phyloP scores from a whole-genome alignment of 208 protist genomes.

The Entamoeba invadens region DNA sequence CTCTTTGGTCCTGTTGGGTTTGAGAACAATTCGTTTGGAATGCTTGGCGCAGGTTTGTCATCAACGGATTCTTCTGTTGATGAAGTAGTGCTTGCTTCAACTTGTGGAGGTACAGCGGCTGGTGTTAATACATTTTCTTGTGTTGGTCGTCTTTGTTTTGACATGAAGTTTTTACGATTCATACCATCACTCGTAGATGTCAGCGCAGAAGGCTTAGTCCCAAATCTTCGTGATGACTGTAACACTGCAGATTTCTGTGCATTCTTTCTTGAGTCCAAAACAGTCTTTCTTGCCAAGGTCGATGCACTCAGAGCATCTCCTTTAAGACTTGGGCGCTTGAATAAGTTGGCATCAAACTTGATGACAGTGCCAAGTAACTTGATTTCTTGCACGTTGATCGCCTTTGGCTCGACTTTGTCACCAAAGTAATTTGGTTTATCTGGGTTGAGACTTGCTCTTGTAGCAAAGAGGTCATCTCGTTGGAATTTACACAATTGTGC shows the following conservation, averaged over 20 bases:
- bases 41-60: neutral
- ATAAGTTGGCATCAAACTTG: neutral
- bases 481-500: neutral
- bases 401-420: neutral
- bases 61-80: neutral
- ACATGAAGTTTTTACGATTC: too few species aligned
- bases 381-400: neutral
- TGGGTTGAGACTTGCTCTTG: neutral
- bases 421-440: neutral
- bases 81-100: neutral
- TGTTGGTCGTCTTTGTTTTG: neutral
- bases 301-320: too few species aligned
- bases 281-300: neutral
- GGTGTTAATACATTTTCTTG: neutral
- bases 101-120: neutral
- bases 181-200: neutral
- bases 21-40: neutral
- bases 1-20: neutral
- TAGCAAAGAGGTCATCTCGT: neutral
- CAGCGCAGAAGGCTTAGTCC: neutral
- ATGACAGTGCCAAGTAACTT: neutral
- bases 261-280: neutral
- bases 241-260: neutral
- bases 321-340: neutral
- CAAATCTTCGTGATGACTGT: neutral